Conservation (phyloP, 306 rosid species). For the Dicorynia guianensis region DNA sequence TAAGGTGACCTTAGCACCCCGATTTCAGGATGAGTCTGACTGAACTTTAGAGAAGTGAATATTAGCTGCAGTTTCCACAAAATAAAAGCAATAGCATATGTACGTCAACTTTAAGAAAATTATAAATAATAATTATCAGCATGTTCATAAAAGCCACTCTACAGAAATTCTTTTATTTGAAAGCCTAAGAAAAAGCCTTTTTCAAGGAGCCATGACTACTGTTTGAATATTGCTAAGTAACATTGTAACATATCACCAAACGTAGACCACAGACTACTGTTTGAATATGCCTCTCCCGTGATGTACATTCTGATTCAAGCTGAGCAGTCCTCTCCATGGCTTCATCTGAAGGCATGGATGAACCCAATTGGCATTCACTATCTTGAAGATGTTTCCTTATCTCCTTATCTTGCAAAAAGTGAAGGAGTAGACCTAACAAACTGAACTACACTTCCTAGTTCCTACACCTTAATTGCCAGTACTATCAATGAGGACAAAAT, state of each 20-base stretch:
- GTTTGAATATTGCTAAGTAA: conserved; percentile 35
- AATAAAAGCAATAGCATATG: conserved; percentile 19
- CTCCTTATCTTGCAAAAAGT: conserved; percentile 70
- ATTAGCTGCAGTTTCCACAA: neutral
- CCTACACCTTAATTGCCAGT: conserved; percentile 10
- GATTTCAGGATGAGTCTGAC: neutral
- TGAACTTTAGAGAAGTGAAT: conserved; percentile 14
- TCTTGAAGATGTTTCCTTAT: conserved; percentile 80
- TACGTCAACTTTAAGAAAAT: neutral
- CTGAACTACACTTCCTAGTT: neutral
- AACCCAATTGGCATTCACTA: conserved; percentile 84
- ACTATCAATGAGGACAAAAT: conserved; percentile 18
- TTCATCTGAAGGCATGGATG: conserved; percentile 83
- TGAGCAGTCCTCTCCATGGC: conserved; percentile 85
- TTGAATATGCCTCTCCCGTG: conserved; percentile 73
- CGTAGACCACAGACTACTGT: conserved; percentile 4
- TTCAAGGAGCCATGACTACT: conserved; percentile 8
- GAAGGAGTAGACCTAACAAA: conserved; percentile 25
- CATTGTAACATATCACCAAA: conserved; percentile 6
- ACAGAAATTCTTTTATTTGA: conserved; percentile 16
- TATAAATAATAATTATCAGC: too few species aligned
- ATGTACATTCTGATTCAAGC: conserved; percentile 82
- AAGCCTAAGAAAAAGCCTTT: conserved; percentile 21
- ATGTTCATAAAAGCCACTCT: conserved; percentile 16
- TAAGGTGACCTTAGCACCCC: neutral